phyloP scores from a whole-genome alignment of 306 rosid species.

The Lathyrus tuberosus region DNA sequence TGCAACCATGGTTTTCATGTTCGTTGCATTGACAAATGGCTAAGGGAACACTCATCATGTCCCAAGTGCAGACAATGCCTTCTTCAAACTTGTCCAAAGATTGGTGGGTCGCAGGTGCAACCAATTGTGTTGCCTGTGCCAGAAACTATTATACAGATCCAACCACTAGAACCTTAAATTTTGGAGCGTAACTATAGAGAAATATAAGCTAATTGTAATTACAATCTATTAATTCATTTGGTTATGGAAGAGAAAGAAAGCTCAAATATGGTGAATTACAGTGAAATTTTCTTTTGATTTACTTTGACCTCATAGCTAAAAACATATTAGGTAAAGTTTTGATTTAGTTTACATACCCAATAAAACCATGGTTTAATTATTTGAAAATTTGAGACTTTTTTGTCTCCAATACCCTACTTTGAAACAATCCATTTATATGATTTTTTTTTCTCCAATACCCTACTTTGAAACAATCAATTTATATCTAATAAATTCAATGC shows the following conservation, averaged over 20 bases:
- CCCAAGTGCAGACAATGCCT: slow-evolving; percentile 87
- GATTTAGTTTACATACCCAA: background rate
- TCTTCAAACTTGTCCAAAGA: slow-evolving; percentile 66
- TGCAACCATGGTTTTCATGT: slow-evolving; percentile 91
- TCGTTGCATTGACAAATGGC: slow-evolving; percentile 86
- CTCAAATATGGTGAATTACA: background rate
- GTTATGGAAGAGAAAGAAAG: background rate
- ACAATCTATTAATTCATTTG: background rate
- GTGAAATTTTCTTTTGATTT: background rate
- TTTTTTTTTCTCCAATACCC: too few species aligned
- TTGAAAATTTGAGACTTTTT: background rate
- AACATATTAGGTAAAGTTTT: background rate
- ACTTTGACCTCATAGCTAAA: background rate
- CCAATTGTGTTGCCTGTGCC: slow-evolving; percentile 36
- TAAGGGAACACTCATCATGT: slow-evolving; percentile 77
- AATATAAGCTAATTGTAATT: background rate
- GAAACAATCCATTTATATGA: too few species aligned
- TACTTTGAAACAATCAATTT: too few species aligned
- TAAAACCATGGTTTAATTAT: background rate
- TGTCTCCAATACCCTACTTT: too few species aligned
- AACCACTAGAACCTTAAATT: slow-evolving; percentile 63
- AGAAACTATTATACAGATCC: slow-evolving; percentile 49
- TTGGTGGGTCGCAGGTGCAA: slow-evolving; percentile 51
- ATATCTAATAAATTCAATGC: too few species aligned
- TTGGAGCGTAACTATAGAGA: slow-evolving; percentile 44